phyloP scores from a whole-genome alignment of 305 asterid genomes.

The Ajuga reptans region DNA sequence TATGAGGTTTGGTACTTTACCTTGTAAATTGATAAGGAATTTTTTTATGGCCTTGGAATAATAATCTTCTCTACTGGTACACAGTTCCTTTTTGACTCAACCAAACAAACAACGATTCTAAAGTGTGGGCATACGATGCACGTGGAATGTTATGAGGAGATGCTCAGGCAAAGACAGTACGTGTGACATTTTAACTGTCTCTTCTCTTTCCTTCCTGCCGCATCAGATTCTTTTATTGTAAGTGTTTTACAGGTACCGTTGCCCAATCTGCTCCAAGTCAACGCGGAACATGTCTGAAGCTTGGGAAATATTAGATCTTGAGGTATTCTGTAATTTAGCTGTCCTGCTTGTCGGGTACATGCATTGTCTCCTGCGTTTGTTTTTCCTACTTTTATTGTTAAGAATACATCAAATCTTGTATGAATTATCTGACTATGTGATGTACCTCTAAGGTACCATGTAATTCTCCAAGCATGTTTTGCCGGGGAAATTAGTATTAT shows the following conservation, averaged over 20 bases:
- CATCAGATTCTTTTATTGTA: background rate
- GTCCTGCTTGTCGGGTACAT: no score
- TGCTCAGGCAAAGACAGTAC: slow-evolving; percentile 62
- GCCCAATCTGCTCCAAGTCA: slow-evolving; percentile 87
- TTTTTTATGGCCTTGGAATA: slow-evolving; percentile 17
- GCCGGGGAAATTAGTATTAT: background rate
- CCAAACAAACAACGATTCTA: slow-evolving; percentile 55
- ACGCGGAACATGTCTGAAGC: slow-evolving; percentile 45
- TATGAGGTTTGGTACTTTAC: slow-evolving; percentile 57
- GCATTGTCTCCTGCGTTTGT: no score
- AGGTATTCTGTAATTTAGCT: slow-evolving; percentile 34
- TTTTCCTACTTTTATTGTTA: no score
- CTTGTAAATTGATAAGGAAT: background rate
- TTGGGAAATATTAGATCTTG: slow-evolving; percentile 72
- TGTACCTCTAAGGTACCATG: background rate
- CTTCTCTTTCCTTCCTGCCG: background rate
- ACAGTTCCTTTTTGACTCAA: slow-evolving; percentile 91
- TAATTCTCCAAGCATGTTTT: background rate
- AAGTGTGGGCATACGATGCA: slow-evolving; percentile 94
- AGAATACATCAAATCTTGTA: no score
- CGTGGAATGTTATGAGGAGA: slow-evolving; percentile 54
- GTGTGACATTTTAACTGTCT: slow-evolving; percentile 17
- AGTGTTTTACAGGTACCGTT: slow-evolving; percentile 33
- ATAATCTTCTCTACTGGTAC: slow-evolving; percentile 8
- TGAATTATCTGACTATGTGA: background rate